Evolutionary conservation across 2,329 filamentous ascomycete genomes (phyloP).

Genomic region (Stagonosporopsis cucurbitacearum): DNA sequence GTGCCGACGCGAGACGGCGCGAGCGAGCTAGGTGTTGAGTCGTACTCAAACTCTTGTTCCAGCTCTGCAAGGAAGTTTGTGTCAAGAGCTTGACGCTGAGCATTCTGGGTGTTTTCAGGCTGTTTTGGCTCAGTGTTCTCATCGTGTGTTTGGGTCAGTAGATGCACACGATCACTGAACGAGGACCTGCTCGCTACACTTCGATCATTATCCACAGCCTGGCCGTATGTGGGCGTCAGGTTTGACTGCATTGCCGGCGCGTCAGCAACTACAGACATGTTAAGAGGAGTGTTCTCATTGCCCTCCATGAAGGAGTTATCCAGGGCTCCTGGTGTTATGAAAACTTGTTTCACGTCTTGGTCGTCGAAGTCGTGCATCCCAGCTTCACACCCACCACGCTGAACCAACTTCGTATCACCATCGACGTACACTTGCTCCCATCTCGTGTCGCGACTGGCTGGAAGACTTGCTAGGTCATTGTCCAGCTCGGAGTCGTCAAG

Average conservation of each 20-base stretch:
- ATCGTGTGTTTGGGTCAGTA: conserved; percentile 29
- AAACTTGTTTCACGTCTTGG: conserved; percentile 45
- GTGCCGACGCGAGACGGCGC: conserved; percentile 36
- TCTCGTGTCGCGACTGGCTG: conserved; percentile 43
- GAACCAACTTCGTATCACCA: conserved; percentile 47
- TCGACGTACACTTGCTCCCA: conserved; percentile 51
- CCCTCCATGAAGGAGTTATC: conserved; percentile 36
- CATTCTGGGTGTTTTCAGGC: conserved; percentile 16
- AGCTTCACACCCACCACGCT: conserved; percentile 39
- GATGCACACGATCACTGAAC: conserved; percentile 46
- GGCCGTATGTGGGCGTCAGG: conserved; percentile 12
- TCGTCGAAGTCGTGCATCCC: conserved; percentile 42
- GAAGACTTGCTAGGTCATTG: conserved; percentile 44
- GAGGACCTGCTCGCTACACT: conserved; percentile 36
- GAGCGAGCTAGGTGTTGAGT: conserved; percentile 31
- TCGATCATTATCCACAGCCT: conserved; percentile 22
- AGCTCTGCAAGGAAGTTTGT: conserved; percentile 37
- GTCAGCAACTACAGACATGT: conserved; percentile 31
- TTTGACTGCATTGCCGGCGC: conserved; percentile 26
- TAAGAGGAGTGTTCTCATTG: conserved; percentile 35
- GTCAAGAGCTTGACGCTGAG: conserved; percentile 26
- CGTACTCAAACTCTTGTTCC: conserved; percentile 41
- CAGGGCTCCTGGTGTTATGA: conserved; percentile 43
- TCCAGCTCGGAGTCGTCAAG: conserved; percentile 48
- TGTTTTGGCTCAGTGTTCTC: conserved; percentile 14